Conservation (phyloP, 1,284 basidiomycete species). For the Cryptococcus amylolentus region DNA sequence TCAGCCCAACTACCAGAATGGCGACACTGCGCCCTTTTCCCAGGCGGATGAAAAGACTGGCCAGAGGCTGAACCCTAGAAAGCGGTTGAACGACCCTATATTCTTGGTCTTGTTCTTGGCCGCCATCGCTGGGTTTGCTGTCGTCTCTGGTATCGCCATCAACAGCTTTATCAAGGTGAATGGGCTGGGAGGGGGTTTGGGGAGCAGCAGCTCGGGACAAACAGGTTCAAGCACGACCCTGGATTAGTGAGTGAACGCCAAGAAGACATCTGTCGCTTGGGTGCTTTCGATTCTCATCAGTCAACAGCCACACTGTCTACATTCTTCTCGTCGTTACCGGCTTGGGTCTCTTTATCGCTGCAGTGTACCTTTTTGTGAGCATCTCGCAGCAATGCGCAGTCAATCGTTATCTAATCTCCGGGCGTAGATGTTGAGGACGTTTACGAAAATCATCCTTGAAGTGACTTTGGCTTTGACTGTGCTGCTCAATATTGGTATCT, state of each 20-base stretch:
- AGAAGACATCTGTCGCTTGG: neutral
- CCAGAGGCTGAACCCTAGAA: constrained; percentile 65
- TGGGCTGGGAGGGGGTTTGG: constrained; percentile 54
- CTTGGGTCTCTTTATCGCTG: constrained; percentile 57
- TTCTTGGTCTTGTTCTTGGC: constrained; percentile 67
- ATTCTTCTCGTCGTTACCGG: constrained; percentile 66
- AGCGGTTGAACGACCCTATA: constrained; percentile 66
- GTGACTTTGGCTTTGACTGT: constrained; percentile 70
- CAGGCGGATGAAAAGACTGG: constrained; percentile 55
- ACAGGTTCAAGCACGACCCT: constrained; percentile 34
- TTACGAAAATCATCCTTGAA: constrained; percentile 76
- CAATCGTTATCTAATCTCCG: neutral
- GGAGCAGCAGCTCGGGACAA: constrained; percentile 20
- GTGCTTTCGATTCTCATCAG: neutral
- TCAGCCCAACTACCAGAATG: constrained; percentile 19
- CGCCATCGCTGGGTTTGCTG: constrained; percentile 65
- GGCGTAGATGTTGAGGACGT: constrained; percentile 59
- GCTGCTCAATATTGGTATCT: constrained; percentile 61
- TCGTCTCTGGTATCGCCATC: constrained; percentile 63
- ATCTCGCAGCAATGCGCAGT: constrained; percentile 20
- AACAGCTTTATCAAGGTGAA: constrained; percentile 61
- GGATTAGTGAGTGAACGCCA: constrained; percentile 24
- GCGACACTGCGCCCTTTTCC: constrained; percentile 54
- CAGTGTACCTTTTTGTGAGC: constrained; percentile 38
- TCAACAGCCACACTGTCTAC: constrained; percentile 56